phyloP scores from a whole-genome alignment of 2,329 filamentous ascomycete species.

The Bipolaris oryzae region DNA sequence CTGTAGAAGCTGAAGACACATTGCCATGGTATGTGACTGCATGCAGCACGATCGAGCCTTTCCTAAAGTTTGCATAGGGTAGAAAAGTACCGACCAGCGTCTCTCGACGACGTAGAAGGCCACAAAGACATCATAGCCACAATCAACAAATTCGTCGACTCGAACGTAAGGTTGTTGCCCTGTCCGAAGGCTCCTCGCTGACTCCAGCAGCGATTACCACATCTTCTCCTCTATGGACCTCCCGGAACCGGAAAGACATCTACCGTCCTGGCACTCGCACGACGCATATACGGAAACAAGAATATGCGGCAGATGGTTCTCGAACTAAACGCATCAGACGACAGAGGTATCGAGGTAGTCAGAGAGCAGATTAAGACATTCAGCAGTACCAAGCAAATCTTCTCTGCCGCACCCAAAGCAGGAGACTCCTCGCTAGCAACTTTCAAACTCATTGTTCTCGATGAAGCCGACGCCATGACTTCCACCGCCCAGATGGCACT shows the following conservation, averaged over 20 bases:
- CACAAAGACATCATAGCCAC: constrained; percentile 97
- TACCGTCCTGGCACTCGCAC: constrained; percentile 89
- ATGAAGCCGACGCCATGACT: constrained; percentile 99
- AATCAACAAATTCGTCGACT: constrained; percentile 96
- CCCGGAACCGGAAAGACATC: constrained; percentile 98
- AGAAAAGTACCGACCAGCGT: constrained; percentile 92
- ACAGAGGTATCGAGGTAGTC: constrained; percentile 96
- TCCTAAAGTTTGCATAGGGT: constrained; percentile 64
- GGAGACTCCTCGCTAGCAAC: constrained; percentile 64
- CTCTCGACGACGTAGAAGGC: constrained; percentile 89
- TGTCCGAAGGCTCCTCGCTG: neutral
- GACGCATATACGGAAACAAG: constrained; percentile 86
- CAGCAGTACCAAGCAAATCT: constrained; percentile 97
- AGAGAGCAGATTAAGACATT: constrained; percentile 98
- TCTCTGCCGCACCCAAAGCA: constrained; percentile 65
- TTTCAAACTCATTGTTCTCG: constrained; percentile 95
- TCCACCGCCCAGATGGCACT: constrained; percentile 97
- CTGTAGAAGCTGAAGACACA: constrained; percentile 90
- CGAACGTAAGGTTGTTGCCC: constrained; percentile 65
- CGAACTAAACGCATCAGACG: constrained; percentile 95
- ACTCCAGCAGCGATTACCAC: constrained; percentile 71
- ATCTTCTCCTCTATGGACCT: constrained; percentile 94
- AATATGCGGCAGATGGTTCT: constrained; percentile 99
- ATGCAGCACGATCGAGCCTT: rapidly evolving
- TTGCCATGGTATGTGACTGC: constrained; percentile 75